Percentiles rank a stretch among this genome's conserved stretches.
These are phyloP conservation scores for Fusarium annulatum DNA, from an alignment of 2,329 filamentous ascomycete genomes.

Conservation along the genomic window DNA sequence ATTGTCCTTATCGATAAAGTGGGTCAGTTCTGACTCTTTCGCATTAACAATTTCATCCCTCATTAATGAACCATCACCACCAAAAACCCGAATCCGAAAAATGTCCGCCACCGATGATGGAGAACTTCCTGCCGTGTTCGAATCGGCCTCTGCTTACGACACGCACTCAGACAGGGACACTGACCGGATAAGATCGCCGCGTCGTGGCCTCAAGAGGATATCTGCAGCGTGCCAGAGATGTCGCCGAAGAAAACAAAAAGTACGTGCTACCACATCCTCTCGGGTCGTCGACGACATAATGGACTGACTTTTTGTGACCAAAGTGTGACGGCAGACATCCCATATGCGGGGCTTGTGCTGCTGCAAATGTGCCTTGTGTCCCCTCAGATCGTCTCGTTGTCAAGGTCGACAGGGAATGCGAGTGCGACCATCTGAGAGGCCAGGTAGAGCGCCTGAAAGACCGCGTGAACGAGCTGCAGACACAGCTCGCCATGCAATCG, in stretches of 20 bases:
- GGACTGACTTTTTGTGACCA: not conserved
- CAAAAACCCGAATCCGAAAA: not conserved
- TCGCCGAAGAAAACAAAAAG: constrained; percentile 40
- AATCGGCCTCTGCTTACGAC: constrained; percentile 11
- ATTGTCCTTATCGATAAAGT: constrained; percentile 12
- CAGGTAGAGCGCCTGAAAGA: constrained; percentile 30
- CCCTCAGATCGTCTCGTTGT: constrained; percentile 39
- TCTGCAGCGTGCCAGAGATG: constrained; percentile 39
- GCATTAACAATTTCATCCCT: constrained; percentile 9
- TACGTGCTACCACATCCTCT: not conserved
- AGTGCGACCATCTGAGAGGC: constrained; percentile 32
- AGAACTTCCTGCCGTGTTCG: constrained; percentile 21
- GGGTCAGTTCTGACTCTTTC: constrained; percentile 3
- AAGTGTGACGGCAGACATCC: constrained; percentile 40
- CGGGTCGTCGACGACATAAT: not conserved
- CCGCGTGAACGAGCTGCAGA: constrained; percentile 29
- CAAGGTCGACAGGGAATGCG: constrained; percentile 34
- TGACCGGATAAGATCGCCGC: constrained; percentile 14
- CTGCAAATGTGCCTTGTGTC: constrained; percentile 31
- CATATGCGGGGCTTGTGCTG: constrained; percentile 31
- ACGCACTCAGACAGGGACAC: constrained; percentile 21
- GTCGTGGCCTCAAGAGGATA: constrained; percentile 34
- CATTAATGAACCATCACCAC: not conserved
- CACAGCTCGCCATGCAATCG: constrained; percentile 15
- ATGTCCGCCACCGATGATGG: constrained; percentile 27